Percentiles rank a stretch among this genome's conserved stretches.
Evolutionary conservation across 2,329 filamentous ascomycete species (phyloP).

Genomic region (Fusarium udum): DNA sequence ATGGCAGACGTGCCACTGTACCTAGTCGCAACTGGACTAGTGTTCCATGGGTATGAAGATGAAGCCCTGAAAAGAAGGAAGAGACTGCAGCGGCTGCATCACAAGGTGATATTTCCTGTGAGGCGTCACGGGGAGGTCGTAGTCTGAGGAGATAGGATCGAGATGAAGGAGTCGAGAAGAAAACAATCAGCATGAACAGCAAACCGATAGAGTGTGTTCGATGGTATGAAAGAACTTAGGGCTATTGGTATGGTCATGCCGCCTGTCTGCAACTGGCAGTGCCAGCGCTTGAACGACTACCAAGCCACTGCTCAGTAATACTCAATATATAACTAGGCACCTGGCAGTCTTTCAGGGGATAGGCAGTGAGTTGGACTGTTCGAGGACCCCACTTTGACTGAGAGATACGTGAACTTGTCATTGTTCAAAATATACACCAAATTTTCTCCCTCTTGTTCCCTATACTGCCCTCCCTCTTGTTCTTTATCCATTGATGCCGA

Average conservation of each 20-base stretch:
- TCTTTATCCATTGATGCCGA: neutral
- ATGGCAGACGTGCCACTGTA: neutral
- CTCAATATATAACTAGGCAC: neutral
- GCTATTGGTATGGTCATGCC: neutral
- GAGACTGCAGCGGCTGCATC: slow-evolving; percentile 2
- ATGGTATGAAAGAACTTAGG: neutral
- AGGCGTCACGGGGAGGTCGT: neutral
- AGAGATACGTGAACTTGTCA: neutral
- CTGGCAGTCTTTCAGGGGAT: neutral
- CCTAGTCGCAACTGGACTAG: neutral
- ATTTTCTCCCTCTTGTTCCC: neutral
- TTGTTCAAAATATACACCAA: neutral
- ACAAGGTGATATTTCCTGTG: neutral
- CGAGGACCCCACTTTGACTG: neutral
- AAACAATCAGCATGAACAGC: neutral
- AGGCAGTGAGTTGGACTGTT: neutral
- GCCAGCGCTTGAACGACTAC: neutral
- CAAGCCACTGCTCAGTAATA: neutral
- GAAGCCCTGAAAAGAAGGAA: slow-evolving; percentile 2
- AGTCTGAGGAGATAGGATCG: neutral
- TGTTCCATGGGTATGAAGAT: slow-evolving; percentile 3
- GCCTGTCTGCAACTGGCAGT: neutral
- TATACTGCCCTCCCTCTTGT: neutral
- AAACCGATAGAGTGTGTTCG: neutral
- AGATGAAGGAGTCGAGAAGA: neutral